Conservation (phyloP, 495 filamentous ascomycete genomes). For the Viridothelium virens region DNA sequence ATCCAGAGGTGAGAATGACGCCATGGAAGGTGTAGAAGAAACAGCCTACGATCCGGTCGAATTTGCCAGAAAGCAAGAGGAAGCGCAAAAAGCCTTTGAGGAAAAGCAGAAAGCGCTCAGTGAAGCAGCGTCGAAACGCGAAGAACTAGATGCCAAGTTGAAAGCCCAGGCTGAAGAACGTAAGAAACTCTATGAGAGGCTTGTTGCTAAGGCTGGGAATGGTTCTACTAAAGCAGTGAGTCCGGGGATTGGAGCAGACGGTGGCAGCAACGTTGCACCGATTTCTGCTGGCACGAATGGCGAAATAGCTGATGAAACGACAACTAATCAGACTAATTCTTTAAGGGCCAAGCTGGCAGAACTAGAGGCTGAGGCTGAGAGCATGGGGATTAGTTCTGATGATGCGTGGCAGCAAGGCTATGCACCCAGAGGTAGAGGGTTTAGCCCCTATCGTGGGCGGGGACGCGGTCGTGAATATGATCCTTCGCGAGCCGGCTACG, state of each 20-base stretch:
- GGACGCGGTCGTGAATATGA: slow-evolving; percentile 37
- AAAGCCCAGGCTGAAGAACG: slow-evolving; percentile 72
- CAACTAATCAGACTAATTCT: slow-evolving; percentile 53
- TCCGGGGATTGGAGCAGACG: slow-evolving; percentile 7
- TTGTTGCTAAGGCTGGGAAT: slow-evolving; percentile 43
- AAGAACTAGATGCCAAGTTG: slow-evolving; percentile 65
- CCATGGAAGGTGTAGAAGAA: slow-evolving; percentile 34
- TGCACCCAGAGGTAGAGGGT: slow-evolving; percentile 20
- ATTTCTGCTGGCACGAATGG: slow-evolving; percentile 35
- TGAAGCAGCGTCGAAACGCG: slow-evolving; percentile 62
- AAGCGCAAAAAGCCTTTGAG: slow-evolving; percentile 71
- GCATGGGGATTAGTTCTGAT: slow-evolving; percentile 62
- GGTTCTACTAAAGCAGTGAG: slow-evolving; percentile 14
- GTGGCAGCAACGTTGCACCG: slow-evolving; percentile 19
- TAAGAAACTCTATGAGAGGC: slow-evolving; percentile 55
- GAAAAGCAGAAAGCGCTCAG: slow-evolving; percentile 66
- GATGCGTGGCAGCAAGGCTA: slow-evolving; percentile 19
- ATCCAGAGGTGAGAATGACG: background rate
- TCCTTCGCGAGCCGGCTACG: slow-evolving; percentile 20
- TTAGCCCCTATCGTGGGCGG: slow-evolving; percentile 27
- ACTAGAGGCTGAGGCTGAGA: slow-evolving; percentile 77
- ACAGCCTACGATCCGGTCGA: slow-evolving; percentile 68
- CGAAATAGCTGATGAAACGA: slow-evolving; percentile 30
- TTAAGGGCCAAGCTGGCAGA: slow-evolving; percentile 72
- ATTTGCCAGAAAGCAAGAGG: slow-evolving; percentile 65